Base-by-base conservation (phyloP, 2,329 filamentous ascomycete species). In the Acrocalymma vagum region DNA sequence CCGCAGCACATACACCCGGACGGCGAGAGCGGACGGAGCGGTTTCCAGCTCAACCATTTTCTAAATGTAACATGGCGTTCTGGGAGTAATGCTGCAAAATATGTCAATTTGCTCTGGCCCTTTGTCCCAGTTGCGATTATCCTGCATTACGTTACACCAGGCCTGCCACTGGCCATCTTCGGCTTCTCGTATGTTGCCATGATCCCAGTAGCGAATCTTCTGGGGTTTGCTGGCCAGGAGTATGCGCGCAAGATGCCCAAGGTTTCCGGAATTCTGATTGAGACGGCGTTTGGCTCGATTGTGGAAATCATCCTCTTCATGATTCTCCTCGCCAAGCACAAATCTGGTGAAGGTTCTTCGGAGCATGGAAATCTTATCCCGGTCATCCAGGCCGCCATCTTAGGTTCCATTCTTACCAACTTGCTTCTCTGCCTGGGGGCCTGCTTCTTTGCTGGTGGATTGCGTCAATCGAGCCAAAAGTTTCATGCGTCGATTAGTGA, bases 301-400 rank as follows among this genome's bases (percentile, higher is more conserved):
- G 88, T 94, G 34, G 90, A 95, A 65, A 86, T 94, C 43, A 81
- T 94, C 34, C 74, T 94, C 15, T 93, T 94, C 69, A 83, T 92
- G 72, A 80, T 92, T 4, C 72, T 94, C 24, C 78, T 94, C 38
- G 67, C 72, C 26, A 78, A 77, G 77, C 66, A 67, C 27, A 42
- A 48, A 1, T 45, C 53, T 10, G 47, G 84, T 21, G 52, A 67
- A n/a, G 65, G 70, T 6, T 71, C 69, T 10, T 66, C 61, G 15
- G 65, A 67, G 32, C 62, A 67, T 26, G 61, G 61, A 11, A 63
- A 64, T 15, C 44, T 63, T 9, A 59, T 86, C 47, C 77, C 80
- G n/a, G 87, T 94, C 52, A 89, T 94, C 52, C 84, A 90, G 64
- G 88, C 88, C 30, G 89, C 90, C n/a, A 91, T 95, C 39, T 73